A percentile compares a stretch with the other conserved stretches of the same genome.
Evolutionary conservation across 768 basidiomycete species (phyloP).

Genomic region (Leccinum obscurum): DNA sequence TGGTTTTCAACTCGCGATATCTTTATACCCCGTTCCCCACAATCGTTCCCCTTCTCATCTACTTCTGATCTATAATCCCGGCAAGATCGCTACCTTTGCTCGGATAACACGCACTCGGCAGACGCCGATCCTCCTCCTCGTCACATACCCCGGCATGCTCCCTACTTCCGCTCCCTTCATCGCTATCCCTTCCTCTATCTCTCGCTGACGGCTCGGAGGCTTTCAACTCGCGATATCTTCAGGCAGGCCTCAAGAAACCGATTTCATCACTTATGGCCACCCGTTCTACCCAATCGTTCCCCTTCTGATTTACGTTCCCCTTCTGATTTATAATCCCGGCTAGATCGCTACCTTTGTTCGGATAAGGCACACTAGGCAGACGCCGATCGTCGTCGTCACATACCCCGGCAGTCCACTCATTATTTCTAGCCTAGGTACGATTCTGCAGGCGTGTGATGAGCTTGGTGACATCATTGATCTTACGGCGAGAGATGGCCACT

Average conservation of each 20-base stretch:
- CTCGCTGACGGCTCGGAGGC: conserved; percentile 72
- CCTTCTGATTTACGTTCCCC: conserved; percentile 5
- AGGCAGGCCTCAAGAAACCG: conserved; percentile 78
- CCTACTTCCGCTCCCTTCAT: too few relatives aligned
- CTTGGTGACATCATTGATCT: conserved; percentile 87
- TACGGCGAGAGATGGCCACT: conserved; percentile 70
- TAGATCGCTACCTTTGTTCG: conserved; percentile 57
- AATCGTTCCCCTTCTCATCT: conserved; percentile 62
- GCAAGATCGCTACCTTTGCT: conserved; percentile 91
- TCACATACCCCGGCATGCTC: conserved; percentile 52
- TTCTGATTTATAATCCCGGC: conserved; percentile 88
- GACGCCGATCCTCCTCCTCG: conserved; percentile 87
- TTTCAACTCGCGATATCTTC: conserved; percentile 94
- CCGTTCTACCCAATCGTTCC: conserved; percentile 92
- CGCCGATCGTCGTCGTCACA: conserved; percentile 85
- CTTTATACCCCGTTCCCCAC: conserved; percentile 85
- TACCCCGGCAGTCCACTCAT: conserved; percentile 91
- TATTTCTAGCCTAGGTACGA: conserved; percentile 79
- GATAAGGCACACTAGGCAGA: conserved; percentile 33
- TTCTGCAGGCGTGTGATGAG: conserved; percentile 88
- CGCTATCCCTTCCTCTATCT: too few relatives aligned
- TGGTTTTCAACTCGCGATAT: conserved; percentile 96
- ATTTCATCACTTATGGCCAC: conserved; percentile 96
- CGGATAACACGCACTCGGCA: conserved; percentile 77
- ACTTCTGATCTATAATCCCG: conserved; percentile 86